Base-by-base conservation (phyloP, 2,329 filamentous ascomycete species). In the Elsinoe fawcettii region DNA sequence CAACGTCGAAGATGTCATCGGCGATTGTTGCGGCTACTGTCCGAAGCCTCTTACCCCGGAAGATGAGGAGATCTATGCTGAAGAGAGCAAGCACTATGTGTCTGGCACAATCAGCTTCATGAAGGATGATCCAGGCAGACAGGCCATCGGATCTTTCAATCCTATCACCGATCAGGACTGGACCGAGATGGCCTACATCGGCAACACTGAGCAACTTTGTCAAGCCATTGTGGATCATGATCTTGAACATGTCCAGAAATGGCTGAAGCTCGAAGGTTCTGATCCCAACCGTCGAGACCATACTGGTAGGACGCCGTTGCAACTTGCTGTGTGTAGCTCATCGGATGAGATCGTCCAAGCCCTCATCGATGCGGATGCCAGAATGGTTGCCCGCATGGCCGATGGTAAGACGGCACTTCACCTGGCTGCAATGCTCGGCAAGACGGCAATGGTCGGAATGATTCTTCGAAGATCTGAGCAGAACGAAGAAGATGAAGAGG, bases 141-240 rank as follows among this genome's bases (percentile, higher is more conserved):
- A 93, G 71, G 73, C 78, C 36, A 84, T 86, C 62, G 83, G 83
- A 23, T 82, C 78, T 41, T 95, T 95, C 73, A 86, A 93, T 64
- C 90, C 89, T 0, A 77, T 92, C 36, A 91, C 86, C 0, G 84
- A 89, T 41, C 79, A 88, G 53, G 88, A 93, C 66, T 95, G 89
- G 88, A 93, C 89, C 0, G 87, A 91, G 62, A 93, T 95, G 88
- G 88, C 89, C 0, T 95, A 95, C 63, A 79, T 95, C 34, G 87
- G 88, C 9, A 88, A 90, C 62, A 91, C 88, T 1, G 83, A 82
- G 36, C 77, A 80, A 14, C 77, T 95, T 1, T 95, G 88, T 65
- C 86, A 90, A 66, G 89, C 87, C 0, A 95, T 95, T 58, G 82
- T 91, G 3, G 84, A 90, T 63, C 76, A 80, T 1, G 85, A 95